These are phyloP conservation scores for Aspergillus neoniger DNA, from an alignment of 2,329 filamentous ascomycete genomes.

Conservation along the genomic window DNA sequence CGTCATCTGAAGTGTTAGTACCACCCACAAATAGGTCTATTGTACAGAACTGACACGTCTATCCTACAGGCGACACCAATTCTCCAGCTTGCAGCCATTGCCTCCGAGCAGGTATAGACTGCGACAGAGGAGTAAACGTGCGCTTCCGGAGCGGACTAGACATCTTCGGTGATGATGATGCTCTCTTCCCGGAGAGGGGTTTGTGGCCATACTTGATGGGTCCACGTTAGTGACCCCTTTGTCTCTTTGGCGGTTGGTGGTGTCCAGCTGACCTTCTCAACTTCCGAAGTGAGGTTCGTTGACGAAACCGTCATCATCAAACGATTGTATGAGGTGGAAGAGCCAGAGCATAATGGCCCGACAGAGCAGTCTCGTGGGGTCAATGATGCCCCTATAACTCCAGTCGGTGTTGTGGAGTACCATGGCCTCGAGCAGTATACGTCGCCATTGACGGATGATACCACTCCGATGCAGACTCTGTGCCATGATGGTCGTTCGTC, in stretches of 20 bases:
- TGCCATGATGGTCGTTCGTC: background rate
- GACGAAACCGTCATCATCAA: conserved; percentile 21
- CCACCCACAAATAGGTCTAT: too few species aligned
- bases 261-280: background rate
- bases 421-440: background rate
- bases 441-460: background rate
- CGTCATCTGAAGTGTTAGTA: conserved; percentile 29
- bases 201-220: conserved; percentile 22
- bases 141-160: conserved; percentile 26
- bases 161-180: conserved; percentile 12
- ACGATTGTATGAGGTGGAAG: background rate
- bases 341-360: too few species aligned
- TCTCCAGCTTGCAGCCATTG: conserved; percentile 21
- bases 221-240: conserved; percentile 12
- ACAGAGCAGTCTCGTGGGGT: too few species aligned
- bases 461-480: too few species aligned
- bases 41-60: too few species aligned
- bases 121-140: conserved; percentile 22
- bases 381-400: too few species aligned
- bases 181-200: conserved; percentile 19
- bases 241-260: background rate
- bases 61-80: conserved; percentile 21
- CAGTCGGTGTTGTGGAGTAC: too few species aligned
- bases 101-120: conserved; percentile 16
- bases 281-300: conserved; percentile 23